Evolutionary conservation across 129 eudicot species (phyloP), one percentile per base, ranked within the genome.

Genomic region (Pseudognaphalium luteoalbum): DNA sequence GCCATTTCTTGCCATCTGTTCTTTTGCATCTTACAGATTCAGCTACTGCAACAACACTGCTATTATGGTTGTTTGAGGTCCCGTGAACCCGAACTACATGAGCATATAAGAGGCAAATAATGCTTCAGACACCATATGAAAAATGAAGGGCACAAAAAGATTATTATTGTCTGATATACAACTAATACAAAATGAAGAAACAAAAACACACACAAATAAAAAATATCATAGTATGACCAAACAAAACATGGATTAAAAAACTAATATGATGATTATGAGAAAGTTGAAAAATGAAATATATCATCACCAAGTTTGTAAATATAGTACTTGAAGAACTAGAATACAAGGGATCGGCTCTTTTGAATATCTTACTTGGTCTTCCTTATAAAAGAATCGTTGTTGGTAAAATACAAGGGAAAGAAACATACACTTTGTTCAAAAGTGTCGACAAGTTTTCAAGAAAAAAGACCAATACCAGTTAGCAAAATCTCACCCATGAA

Each of bases 1-100:
- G 80, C 93, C 93, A 85, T 63, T 69, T 86, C 44, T 86, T 88
- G 47, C 90, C 90, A 65, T 88, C 94, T 0, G 90, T 84, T 86
- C 93, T 83, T 64, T 80, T 69, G 81, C 94, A 88, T 84, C 94
- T 81, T 59, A 30, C 63, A 12, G 68, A 57, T 57, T 81, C 86
- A 4, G 76, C 4, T 28, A 57, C 82, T 50, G 60, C 16, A 14
- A 28, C 25, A 16, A 21, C 44, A 30, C n/a, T 10, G 25, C 12
- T 57, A 77, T 51, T 22, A 7, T 21, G 30, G 62, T 34, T 54
- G 68, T 29, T 63, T 3, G 75, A 51, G 59, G 41, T 28, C 29
- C 61, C 69, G 20, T 57, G 47, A 32, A 73, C 60, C 59, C 17
- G 33, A 54, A 68, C 73, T 72, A 32, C 25, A 74, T 37, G 17